Evolutionary conservation across 441 rosid species (phyloP).

Genomic region (Manihot esculenta): DNA sequence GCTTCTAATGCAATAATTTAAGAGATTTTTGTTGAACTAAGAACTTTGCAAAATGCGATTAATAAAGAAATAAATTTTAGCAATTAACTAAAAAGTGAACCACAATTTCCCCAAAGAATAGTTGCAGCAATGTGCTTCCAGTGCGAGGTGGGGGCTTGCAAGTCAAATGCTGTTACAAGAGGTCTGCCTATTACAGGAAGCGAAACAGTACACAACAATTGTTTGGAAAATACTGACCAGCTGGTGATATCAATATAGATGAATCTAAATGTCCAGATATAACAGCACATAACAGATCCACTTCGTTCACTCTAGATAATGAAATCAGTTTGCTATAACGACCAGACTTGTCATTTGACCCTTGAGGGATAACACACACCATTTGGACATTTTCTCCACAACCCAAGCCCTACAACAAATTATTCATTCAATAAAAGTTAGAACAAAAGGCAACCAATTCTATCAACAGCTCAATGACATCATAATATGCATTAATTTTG

Average conservation of each 20-base stretch:
- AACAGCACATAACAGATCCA: constrained; percentile 63
- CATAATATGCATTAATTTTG: too few species aligned
- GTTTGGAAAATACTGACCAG: constrained; percentile 46
- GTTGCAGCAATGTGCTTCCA: neutral
- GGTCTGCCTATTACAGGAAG: neutral
- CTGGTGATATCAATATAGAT: constrained; percentile 50
- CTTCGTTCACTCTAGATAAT: constrained; percentile 62
- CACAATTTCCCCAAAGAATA: neutral
- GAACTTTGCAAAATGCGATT: neutral
- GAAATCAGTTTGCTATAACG: constrained; percentile 50
- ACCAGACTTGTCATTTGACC: constrained; percentile 48
- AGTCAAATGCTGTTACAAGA: neutral
- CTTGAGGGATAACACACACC: constrained; percentile 59
- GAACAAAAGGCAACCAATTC: constrained; percentile 10
- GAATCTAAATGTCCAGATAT: constrained; percentile 69
- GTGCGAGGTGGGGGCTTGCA: neutral
- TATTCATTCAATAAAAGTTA: constrained; percentile 16
- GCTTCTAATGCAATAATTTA: neutral
- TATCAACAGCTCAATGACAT: too few species aligned
- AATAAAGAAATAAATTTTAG: neutral
- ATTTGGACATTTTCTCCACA: constrained; percentile 43
- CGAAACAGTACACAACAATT: constrained; percentile 14
- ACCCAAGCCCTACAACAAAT: constrained; percentile 49
- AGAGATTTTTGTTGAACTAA: neutral
- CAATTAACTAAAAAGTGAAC: neutral